Percentiles rank a stretch among this genome's conserved stretches.
Conservation (phyloP, 2,329 filamentous ascomycete species). For the Penicillium aurantiogriseum region DNA sequence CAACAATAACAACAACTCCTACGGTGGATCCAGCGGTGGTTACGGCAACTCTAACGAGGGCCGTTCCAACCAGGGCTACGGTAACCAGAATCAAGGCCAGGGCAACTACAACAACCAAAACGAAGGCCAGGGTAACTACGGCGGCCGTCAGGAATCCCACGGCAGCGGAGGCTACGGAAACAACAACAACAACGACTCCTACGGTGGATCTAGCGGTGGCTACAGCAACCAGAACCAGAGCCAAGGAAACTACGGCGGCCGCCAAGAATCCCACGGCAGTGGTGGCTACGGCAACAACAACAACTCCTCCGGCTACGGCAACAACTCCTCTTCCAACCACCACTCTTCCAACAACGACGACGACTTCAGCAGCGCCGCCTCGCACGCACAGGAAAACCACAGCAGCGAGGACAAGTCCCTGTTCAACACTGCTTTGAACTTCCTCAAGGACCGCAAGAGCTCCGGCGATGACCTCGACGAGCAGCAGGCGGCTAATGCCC, state of each 20-base stretch:
- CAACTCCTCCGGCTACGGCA: no score
- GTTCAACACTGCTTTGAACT: constrained; percentile 57
- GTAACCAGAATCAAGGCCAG: neutral
- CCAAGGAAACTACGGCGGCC: no score
- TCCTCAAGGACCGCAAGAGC: constrained; percentile 52
- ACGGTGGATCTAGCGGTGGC: no score
- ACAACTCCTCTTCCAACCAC: constrained; percentile 10
- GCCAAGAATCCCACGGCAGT: no score
- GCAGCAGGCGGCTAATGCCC: constrained; percentile 66
- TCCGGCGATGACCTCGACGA: constrained; percentile 57
- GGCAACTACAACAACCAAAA: constrained; percentile 6
- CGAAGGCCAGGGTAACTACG: constrained; percentile 8
- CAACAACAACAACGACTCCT: neutral
- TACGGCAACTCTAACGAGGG: constrained; percentile 7
- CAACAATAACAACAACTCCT: constrained; percentile 7
- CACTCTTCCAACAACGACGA: constrained; percentile 27
- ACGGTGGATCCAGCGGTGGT: neutral
- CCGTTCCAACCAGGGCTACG: neutral
- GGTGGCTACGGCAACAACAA: no score
- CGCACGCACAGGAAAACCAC: constrained; percentile 56
- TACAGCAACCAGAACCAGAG: no score
- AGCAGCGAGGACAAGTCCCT: constrained; percentile 52
- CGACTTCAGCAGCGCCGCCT: constrained; percentile 55
- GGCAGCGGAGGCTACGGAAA: neutral
- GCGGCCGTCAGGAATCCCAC: neutral